Conservation (phyloP, 306 rosid genomes). For the Lotus japonicus region DNA sequence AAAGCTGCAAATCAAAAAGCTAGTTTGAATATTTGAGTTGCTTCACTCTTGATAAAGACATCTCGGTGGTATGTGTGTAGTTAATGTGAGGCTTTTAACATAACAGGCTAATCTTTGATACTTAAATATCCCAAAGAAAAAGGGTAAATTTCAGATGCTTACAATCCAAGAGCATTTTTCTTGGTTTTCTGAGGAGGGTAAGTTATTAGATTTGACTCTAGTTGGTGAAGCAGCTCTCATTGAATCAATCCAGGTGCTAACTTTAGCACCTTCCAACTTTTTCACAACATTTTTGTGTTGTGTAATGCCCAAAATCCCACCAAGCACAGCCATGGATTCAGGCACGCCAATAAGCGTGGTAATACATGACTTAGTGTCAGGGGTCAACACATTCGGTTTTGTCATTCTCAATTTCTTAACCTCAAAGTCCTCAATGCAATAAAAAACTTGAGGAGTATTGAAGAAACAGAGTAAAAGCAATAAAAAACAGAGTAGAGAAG, state of each 20-base stretch:
- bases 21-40: no score
- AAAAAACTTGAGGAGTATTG: background rate
- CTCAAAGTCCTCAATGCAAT: background rate
- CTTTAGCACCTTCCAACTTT: slow-evolving; percentile 43
- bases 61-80: no score
- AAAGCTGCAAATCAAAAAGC: slow-evolving; percentile 41
- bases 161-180: slow-evolving; percentile 57
- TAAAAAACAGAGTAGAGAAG: slow-evolving; percentile 21
- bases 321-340: slow-evolving; percentile 25
- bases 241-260: slow-evolving; percentile 67
- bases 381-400: slow-evolving; percentile 52
- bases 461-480: background rate
- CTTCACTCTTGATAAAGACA: no score
- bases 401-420: slow-evolving; percentile 38
- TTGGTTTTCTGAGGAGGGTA: slow-evolving; percentile 26
- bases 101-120: no score
- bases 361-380: slow-evolving; percentile 35
- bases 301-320: slow-evolving; percentile 34
- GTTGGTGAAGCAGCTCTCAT: slow-evolving; percentile 92
- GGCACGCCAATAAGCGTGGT: slow-evolving; percentile 36
- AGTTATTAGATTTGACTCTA: slow-evolving; percentile 28
- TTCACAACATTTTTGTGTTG: slow-evolving; percentile 39
- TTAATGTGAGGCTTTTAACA: no score
- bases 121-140: background rate
- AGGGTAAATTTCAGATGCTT: slow-evolving; percentile 15